Evolutionary conservation across 306 rosid genomes (phyloP).

Genomic region (Trifolium fragiferum): DNA sequence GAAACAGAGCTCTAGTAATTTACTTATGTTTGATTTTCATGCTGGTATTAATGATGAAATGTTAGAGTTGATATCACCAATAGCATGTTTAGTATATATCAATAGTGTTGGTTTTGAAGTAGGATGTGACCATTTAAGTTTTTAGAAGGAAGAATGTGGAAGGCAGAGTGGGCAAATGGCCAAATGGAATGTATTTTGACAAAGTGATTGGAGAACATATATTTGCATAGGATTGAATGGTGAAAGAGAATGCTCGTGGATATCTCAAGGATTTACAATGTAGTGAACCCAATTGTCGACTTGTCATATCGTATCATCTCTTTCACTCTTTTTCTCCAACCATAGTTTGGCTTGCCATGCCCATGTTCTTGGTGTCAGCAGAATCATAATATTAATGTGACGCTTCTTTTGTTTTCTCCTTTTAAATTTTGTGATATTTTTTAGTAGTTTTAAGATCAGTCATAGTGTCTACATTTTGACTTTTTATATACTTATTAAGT

Average conservation of each 20-base stretch:
- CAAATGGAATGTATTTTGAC: background rate
- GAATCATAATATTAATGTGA: background rate
- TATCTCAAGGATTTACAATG: background rate
- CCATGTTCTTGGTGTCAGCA: conserved; percentile 13
- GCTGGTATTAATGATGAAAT: conserved; percentile 13
- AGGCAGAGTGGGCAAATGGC: conserved; percentile 23
- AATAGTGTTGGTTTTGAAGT: background rate
- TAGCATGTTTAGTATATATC: background rate
- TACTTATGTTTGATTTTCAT: background rate
- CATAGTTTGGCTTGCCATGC: conserved; percentile 21
- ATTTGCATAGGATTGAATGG: conserved; percentile 15
- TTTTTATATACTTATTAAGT: background rate
- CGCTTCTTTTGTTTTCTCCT: conserved; percentile 26
- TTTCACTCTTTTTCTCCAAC: background rate
- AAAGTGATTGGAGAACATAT: conserved; percentile 7
- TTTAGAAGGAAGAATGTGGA: conserved; percentile 9
- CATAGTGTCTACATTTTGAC: background rate
- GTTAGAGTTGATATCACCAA: background rate
- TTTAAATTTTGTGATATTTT: background rate
- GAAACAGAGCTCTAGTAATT: background rate
- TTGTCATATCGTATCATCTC: background rate
- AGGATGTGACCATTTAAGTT: background rate
- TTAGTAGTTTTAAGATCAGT: background rate
- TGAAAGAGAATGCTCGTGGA: conserved; percentile 11
- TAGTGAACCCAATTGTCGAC: background rate